phyloP scores from a whole-genome alignment of 2,329 filamentous ascomycete species.

The Coniochaeta sp. region DNA sequence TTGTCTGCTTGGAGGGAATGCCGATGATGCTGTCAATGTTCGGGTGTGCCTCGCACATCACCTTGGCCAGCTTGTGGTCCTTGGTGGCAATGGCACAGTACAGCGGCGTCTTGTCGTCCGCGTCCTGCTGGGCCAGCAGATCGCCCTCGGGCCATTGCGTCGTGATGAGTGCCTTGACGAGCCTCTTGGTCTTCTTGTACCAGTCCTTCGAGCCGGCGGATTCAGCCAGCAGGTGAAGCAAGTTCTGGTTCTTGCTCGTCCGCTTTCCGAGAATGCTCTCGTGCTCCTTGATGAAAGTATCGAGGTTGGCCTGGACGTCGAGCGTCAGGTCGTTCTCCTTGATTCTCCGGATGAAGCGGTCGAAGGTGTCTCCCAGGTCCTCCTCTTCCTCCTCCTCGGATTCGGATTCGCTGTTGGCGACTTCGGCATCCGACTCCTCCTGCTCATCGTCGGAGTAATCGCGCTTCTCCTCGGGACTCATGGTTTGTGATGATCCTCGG shows the following conservation, averaged over 20 bases:
- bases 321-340: background rate
- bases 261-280: background rate
- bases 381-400: background rate
- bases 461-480: background rate
- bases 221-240: background rate
- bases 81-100: constrained; percentile 12
- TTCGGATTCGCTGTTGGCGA: background rate
- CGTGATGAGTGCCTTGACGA: constrained; percentile 1
- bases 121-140: constrained; percentile 9
- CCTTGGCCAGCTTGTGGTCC: constrained; percentile 6
- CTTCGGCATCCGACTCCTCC: background rate
- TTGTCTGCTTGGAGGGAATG: background rate
- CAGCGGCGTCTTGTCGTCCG: constrained; percentile 13
- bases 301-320: background rate
- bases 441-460: background rate
- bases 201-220: background rate
- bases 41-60: constrained; percentile 8
- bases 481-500: background rate
- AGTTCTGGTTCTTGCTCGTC: background rate
- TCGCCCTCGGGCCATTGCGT: background rate
- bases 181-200: background rate
- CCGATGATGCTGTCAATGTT: constrained; percentile 7
- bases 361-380: background rate
- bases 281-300: background rate
- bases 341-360: background rate